These are phyloP conservation scores for Penicillium desertorum DNA, from an alignment of 495 filamentous ascomycete species.

Conservation along the genomic window DNA sequence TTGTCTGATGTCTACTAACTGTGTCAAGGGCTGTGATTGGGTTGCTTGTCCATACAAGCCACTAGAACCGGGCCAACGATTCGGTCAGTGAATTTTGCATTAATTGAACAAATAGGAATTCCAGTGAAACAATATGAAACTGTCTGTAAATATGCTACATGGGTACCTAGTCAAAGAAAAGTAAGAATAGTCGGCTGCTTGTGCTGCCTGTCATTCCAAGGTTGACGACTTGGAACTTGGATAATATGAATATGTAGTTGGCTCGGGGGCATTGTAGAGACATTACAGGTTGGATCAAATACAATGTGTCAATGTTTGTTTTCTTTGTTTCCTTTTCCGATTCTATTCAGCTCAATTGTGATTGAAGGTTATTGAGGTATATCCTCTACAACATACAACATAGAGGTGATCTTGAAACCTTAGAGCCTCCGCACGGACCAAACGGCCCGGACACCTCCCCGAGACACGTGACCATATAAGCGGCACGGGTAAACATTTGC, in stretches of 20 bases:
- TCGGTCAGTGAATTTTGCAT: constrained; percentile 14
- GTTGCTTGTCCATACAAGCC: constrained; percentile 29
- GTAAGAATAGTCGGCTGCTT: background rate
- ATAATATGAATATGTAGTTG: background rate
- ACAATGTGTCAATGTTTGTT: too few species aligned
- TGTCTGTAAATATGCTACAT: background rate
- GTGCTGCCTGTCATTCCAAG: background rate
- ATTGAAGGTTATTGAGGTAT: too few species aligned
- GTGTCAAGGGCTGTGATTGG: constrained; percentile 29
- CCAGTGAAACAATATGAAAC: background rate
- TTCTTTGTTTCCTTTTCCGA: too few species aligned
- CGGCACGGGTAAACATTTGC: constrained; percentile 5
- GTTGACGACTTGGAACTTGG: background rate
- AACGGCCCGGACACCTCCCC: background rate
- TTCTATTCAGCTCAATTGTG: too few species aligned
- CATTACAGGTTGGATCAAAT: background rate
- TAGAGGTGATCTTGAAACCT: background rate
- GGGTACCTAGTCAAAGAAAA: background rate
- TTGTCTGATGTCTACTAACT: constrained; percentile 5
- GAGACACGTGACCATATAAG: background rate
- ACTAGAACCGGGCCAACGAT: constrained; percentile 29
- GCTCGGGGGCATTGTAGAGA: background rate
- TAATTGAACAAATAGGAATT: background rate
- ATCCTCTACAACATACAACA: too few species aligned
- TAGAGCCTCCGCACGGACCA: constrained; percentile 4